Evolutionary conservation across 179 eudicot genomes (phyloP).

Genomic region (Pouteria campechiana): DNA sequence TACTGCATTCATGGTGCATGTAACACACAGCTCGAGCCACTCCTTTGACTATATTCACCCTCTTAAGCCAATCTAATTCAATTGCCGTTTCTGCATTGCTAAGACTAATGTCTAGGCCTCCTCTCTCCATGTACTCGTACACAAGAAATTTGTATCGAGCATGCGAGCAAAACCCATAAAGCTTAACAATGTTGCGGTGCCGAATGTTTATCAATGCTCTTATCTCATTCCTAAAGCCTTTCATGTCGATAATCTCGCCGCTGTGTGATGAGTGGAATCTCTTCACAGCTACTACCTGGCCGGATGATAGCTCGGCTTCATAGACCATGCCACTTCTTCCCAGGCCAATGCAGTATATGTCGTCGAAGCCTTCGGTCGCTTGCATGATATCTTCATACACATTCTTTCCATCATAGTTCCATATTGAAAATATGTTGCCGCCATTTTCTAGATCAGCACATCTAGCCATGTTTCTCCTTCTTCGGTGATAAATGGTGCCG

Average conservation of each 20-base stretch:
- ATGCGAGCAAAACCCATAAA: slow-evolving; percentile 17
- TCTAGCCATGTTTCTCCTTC: too few relatives aligned
- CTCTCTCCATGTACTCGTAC: slow-evolving; percentile 18
- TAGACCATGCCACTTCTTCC: slow-evolving; percentile 17
- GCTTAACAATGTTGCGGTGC: slow-evolving; percentile 22
- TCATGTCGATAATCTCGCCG: background rate
- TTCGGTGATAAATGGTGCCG: slow-evolving; percentile 1
- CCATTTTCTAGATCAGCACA: too few relatives aligned
- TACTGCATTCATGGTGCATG: slow-evolving; percentile 19
- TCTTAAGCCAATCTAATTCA: slow-evolving; percentile 13
- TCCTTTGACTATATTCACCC: slow-evolving; percentile 11
- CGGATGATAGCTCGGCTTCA: slow-evolving; percentile 12
- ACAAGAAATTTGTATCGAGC: slow-evolving; percentile 10
- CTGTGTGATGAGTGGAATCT: slow-evolving; percentile 14
- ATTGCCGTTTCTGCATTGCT: background rate
- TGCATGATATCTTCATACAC: slow-evolving; percentile 11
- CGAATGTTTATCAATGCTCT: slow-evolving; percentile 10
- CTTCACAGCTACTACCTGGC: slow-evolving; percentile 21
- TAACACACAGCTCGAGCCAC: slow-evolving; percentile 16
- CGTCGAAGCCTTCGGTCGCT: slow-evolving; percentile 9
- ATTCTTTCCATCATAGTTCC: slow-evolving; percentile 17
- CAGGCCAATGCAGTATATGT: slow-evolving; percentile 6
- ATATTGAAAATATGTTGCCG: slow-evolving; percentile 1
- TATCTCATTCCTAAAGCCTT: slow-evolving; percentile 15
- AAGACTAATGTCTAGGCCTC: slow-evolving; percentile 7